A percentile compares a stretch with the other conserved stretches of the same genome.
These are phyloP conservation scores for Colletotrichum abscissum DNA, from an alignment of 2,329 filamentous ascomycete genomes.

Conservation along the genomic window DNA sequence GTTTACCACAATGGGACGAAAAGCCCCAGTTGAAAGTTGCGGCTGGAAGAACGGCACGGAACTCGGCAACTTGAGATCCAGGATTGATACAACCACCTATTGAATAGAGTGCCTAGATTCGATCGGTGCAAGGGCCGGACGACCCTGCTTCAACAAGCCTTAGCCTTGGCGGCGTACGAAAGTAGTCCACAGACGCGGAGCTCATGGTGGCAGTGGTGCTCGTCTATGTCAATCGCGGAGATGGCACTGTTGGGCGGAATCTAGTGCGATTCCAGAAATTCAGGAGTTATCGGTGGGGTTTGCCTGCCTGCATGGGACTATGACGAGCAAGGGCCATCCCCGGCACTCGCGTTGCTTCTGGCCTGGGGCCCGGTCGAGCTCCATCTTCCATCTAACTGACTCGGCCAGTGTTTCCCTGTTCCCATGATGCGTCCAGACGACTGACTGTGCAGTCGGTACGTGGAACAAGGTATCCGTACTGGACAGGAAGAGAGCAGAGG, in stretches of 20 bases:
- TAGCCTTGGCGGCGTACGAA: constrained; percentile 15
- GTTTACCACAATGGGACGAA: not conserved
- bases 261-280: constrained; percentile 16
- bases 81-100: not conserved
- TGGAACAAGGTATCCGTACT: not conserved
- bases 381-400: constrained; percentile 23
- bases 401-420: constrained; percentile 17
- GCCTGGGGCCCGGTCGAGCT: not conserved
- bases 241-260: constrained; percentile 1
- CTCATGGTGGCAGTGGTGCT: not conserved
- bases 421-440: not conserved
- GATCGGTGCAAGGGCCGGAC: constrained; percentile 18
- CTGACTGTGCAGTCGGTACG: not conserved
- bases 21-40: not conserved
- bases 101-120: not conserved
- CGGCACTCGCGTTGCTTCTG: not conserved
- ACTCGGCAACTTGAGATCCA: constrained; percentile 20
- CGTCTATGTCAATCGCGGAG: constrained; percentile 26
- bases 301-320: too few relatives aligned
- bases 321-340: constrained; percentile 13
- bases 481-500: not conserved
- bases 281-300: constrained; percentile 24
- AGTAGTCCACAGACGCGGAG: too few relatives aligned
- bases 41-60: constrained; percentile 29
- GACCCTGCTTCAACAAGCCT: constrained; percentile 19